Evolutionary conservation across 2,329 filamentous ascomycete genomes (phyloP).

Genomic region (Pseudogymnoascus sp.): DNA sequence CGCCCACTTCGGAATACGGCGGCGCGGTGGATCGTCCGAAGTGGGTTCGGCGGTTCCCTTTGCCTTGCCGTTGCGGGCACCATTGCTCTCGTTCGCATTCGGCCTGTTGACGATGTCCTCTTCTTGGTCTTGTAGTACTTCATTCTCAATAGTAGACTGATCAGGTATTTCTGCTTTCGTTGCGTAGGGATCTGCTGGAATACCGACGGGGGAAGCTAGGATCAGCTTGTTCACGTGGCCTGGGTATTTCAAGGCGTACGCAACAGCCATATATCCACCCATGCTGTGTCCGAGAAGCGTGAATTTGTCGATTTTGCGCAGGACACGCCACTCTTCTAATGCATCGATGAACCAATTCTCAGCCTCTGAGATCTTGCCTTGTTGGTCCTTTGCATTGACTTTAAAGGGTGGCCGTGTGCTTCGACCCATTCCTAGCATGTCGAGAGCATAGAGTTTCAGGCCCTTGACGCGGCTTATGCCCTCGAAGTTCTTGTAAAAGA

Average conservation of each 20-base stretch:
- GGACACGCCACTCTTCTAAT: constrained; percentile 88
- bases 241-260: constrained; percentile 94
- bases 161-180: constrained; percentile 70
- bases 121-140: constrained; percentile 71
- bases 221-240: constrained; percentile 93
- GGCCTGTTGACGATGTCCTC: constrained; percentile 36
- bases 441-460: constrained; percentile 89
- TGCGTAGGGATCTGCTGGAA: constrained; percentile 90
- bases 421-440: constrained; percentile 91
- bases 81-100: constrained; percentile 24
- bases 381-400: constrained; percentile 72
- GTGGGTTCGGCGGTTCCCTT: constrained; percentile 29
- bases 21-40: constrained; percentile 26
- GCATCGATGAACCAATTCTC: constrained; percentile 96
- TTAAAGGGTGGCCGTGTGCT: constrained; percentile 77
- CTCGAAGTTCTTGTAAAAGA: constrained; percentile 99
- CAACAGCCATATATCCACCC: constrained; percentile 89
- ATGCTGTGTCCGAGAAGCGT: constrained; percentile 89
- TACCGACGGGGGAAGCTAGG: constrained; percentile 85
- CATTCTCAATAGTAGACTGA: constrained; percentile 65
- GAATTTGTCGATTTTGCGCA: constrained; percentile 84
- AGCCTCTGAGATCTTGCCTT: constrained; percentile 77
- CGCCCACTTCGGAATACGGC: constrained; percentile 75
- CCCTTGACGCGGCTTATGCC: constrained; percentile 68
- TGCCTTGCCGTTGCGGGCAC: constrained; percentile 35